Base-by-base conservation (phyloP, 192 early-diverging fungal genomes). In the Coemansia sp. region DNA sequence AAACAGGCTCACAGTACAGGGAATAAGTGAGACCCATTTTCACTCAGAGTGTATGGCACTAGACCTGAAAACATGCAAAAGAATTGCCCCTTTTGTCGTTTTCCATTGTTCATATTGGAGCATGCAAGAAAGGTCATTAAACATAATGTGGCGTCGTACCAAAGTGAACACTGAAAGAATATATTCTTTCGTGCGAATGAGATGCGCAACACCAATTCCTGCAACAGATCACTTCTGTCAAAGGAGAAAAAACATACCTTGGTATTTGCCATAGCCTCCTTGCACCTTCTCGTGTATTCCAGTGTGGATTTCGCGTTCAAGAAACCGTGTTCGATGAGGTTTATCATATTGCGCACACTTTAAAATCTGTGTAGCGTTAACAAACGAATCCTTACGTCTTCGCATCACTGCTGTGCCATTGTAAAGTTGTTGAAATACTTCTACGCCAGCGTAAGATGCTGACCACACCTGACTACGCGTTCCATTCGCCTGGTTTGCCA, bases 201-300 rank as follows among this genome's bases (percentile, higher is more conserved):
- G 12, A 44, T 16, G 14, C 38, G 38, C 12, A 14, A 9, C 1
- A 1, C 38, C 38, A 44, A 44, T 44, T 44, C 38, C 1, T 16
- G 2, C 3, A 18, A 10, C 12, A 14, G 6, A 9, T 22, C 12
- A 18, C 56, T n/a, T 10, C 25, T 5, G 19, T 32, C 27, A 28
- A 28, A 12, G n/a, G n/a, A 34, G 32, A n/a, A 32, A n/a, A 32
- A 24, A 56, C 60, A 22, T 90, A 65, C 93, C 93, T 78, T 95
- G 93, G 69, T 93, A 95, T 77, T 94, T 93, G 22, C 94, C 94
- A 75, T 96, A 97, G 12, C 94, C 94, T 23, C 94, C 94, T 79
- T 97, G 94, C 21, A 97, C 87, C 74, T 97, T 97, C 64, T 97
- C 94, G 76, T 96, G 93, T 23, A 83, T 82, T 16, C 89, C 90